Base-by-base conservation (phyloP, 805 yeast genomes). In the Debaryomyces castellii region DNA sequence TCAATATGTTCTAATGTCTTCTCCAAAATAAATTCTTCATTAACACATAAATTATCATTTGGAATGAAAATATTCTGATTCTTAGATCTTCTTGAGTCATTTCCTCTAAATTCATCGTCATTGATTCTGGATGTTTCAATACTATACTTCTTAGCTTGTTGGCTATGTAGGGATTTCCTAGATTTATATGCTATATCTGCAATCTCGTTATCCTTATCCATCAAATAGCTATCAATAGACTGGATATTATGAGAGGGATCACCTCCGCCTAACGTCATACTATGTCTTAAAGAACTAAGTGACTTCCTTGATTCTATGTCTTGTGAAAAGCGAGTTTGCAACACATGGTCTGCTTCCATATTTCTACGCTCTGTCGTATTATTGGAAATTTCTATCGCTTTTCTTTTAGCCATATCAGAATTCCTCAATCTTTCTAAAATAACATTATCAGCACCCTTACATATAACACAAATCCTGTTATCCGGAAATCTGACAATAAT, bases 391-490 rank as follows among this genome's bases (percentile, higher is more conserved):
- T 89, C 89, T n/a, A 66, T 69, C 37, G 84, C 78, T 58, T 86
- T 89, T n/a, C 63, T 59, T 17, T 68, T 64, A 0, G 95, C 96
- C 40, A 85, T 42, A 1, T 77, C 78, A 0, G 77, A 53, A 51
- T 83, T 72, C 46, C 73, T 75, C 47, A 94, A 71, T 47, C 87
- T 77, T 42, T 91, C 96, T 43, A 91, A 62, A 40, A 94, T 88
- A 9, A 92, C 78, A 57, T 89, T 89, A 63, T 94, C 99, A 2
- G 99, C 99, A 44, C 99, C 99, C 66, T 94, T 94, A 66, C 96
- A 89, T 36, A 94, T 70, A 51, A 94, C 59, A 39, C 92, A 81
- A 18, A 90, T 76, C 47, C 86, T 76, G 5, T 80, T 80, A 60
- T 87, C 86, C 0, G 97, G 96, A 54, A 87, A 81, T 49, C 69